Evolutionary conservation across 176 grass and related monocot species (phyloP).

Genomic region (Canna indica): DNA sequence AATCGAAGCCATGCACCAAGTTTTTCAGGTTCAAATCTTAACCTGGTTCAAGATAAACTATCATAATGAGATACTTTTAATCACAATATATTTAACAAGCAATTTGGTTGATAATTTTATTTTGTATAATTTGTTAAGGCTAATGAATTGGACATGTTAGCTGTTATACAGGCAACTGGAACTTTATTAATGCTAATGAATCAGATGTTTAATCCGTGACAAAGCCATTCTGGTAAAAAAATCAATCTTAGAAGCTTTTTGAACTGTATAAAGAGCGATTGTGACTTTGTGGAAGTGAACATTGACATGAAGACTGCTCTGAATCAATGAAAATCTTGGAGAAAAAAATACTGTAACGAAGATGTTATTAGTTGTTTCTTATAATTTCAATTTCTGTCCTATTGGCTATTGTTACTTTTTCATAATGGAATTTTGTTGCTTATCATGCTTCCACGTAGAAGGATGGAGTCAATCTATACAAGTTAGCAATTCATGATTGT

Average conservation of each 20-base stretch:
- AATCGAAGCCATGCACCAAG: slow-evolving; percentile 95
- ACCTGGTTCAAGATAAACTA: slow-evolving; percentile 56
- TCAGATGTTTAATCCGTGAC: slow-evolving; percentile 1
- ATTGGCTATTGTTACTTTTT: too few species aligned
- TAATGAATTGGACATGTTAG: slow-evolving; percentile 50
- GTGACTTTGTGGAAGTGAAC: background rate
- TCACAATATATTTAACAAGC: slow-evolving; percentile 26
- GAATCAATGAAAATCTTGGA: background rate
- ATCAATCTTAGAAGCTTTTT: slow-evolving; percentile 7
- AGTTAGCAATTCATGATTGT: too few species aligned
- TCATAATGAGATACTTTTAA: slow-evolving; percentile 17
- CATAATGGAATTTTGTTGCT: too few species aligned
- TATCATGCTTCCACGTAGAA: too few species aligned
- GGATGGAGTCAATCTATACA: too few species aligned
- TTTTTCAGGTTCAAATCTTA: slow-evolving; percentile 92
- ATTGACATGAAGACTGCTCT: slow-evolving; percentile 2
- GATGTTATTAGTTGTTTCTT: background rate
- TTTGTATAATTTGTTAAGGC: slow-evolving; percentile 27
- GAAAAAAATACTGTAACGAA: background rate
- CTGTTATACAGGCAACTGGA: slow-evolving; percentile 49
- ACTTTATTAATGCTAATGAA: slow-evolving; percentile 10
- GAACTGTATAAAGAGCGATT: background rate
- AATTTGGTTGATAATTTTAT: slow-evolving; percentile 30
- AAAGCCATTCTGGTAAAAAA: background rate
- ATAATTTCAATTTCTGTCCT: too few species aligned